Percentiles rank a stretch among this genome's conserved stretches.
Evolutionary conservation across 2,329 filamentous ascomycete genomes (phyloP).

Genomic region (Bipolaris bicolor): DNA sequence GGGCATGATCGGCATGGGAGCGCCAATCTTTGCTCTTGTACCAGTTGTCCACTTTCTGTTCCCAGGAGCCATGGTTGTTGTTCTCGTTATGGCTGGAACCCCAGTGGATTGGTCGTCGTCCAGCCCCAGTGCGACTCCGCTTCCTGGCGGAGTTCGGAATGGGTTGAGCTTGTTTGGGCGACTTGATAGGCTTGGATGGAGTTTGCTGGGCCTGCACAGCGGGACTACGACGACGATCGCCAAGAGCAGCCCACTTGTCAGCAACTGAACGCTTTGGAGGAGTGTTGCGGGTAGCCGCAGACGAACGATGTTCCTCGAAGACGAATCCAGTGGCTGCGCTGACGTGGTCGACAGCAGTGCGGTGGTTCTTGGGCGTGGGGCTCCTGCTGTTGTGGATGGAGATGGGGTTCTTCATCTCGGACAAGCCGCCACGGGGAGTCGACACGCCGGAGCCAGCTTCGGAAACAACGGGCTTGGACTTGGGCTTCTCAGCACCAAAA

Average conservation of each 20-base stretch:
- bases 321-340: conserved; percentile 73
- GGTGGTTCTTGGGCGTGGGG: conserved; percentile 40
- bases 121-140: conserved; percentile 49
- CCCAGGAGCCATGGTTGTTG: conserved; percentile 38
- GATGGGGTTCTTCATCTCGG: conserved; percentile 61
- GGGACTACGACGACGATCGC: conserved; percentile 78
- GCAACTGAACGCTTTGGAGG: conserved; percentile 67
- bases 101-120: conserved; percentile 46
- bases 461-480: conserved; percentile 44
- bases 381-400: conserved; percentile 58
- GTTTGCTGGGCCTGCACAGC: conserved; percentile 52
- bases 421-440: conserved; percentile 59
- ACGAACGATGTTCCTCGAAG: conserved; percentile 66
- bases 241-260: conserved; percentile 90
- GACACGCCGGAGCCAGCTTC: conserved; percentile 54
- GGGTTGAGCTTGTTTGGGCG: conserved; percentile 42
- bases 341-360: conserved; percentile 67
- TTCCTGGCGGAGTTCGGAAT: conserved; percentile 46
- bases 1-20: conserved; percentile 47
- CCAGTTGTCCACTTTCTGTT: conserved; percentile 50
- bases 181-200: conserved; percentile 52
- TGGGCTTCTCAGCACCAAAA: conserved; percentile 42
- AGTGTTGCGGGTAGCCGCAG: conserved; percentile 60
- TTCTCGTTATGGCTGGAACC: conserved; percentile 47
- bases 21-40: conserved; percentile 58